These are phyloP conservation scores for Russula olivacea DNA, from an alignment of 768 basidiomycete genomes.

Conservation along the genomic window DNA sequence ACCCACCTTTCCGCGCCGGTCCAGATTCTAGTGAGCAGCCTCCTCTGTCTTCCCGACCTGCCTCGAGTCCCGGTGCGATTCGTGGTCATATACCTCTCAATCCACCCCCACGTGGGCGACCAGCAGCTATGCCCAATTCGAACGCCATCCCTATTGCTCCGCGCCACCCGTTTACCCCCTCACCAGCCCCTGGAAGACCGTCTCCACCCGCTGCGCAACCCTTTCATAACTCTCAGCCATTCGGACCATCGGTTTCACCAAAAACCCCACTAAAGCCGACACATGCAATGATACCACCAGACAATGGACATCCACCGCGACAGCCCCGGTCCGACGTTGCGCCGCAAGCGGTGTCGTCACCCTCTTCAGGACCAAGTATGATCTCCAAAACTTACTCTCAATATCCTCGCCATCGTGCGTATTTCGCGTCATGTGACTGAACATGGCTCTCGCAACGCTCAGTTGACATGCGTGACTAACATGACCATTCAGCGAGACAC, in stretches of 20 bases:
- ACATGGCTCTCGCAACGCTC: not conserved
- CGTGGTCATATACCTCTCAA: conserved; percentile 3
- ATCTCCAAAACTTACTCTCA: not conserved
- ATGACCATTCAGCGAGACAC: conserved; percentile 1
- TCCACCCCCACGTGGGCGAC: not conserved
- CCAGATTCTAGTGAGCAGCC: conserved; percentile 16
- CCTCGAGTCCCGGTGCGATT: not conserved
- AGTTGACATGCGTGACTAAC: conserved; percentile 4
- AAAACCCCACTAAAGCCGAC: conserved; percentile 1
- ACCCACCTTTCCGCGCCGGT: conserved; percentile 22
- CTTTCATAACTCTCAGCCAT: conserved; percentile 4
- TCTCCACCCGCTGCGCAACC: conserved; percentile 7
- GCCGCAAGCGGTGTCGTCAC: not conserved
- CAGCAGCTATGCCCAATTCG: conserved; percentile 1
- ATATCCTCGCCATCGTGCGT: conserved; percentile 18
- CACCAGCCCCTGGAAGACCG: conserved; percentile 2
- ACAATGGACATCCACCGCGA: conserved; percentile 10
- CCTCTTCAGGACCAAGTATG: not conserved
- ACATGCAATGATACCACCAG: not conserved
- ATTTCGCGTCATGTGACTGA: not conserved
- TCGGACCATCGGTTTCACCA: not conserved
- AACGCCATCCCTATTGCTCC: conserved; percentile 12
- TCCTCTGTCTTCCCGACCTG: conserved; percentile 9
- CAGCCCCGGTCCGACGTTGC: conserved; percentile 14
- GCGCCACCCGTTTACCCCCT: not conserved